Evolutionary conservation across 2,329 filamentous ascomycete species (phyloP), one percentile per base, ranked within the genome.

Genomic region (Colletotrichum chrysophilum): DNA sequence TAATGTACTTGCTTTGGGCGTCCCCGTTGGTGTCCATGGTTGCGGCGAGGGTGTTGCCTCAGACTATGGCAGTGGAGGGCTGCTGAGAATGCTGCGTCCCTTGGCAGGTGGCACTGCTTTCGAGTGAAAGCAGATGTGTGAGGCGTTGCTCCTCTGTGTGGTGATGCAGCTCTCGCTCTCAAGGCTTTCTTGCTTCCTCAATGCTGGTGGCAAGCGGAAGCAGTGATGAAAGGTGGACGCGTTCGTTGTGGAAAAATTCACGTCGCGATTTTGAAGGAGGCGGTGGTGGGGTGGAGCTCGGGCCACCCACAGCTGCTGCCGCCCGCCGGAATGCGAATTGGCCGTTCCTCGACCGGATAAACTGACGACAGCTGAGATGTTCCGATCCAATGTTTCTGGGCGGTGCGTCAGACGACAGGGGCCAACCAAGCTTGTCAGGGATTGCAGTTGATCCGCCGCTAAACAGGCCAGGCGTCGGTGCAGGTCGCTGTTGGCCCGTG

Each of bases 1-100:
- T 96, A 78, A 96, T 90, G 84, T 95, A 96, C 81, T 95, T 92
- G 84, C 90, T 91, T 21, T 78, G 65, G 34, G 74, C 58, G 52
- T 68, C 71, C 38, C 71, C 74, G 60, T 76, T 66, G 56, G 65
- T 24, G 26, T 64, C 74, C 71, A 74, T 74, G 36, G 24, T 38
- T 30, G 10, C 55, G 32, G 32, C 30, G 60, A 38, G 32, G 4
- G 3, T 13, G 13, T 24, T 52, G 43, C 43, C n/a, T 24, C 43
- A 52, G n/a, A 3, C 43, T 52, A 12, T 52, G n/a, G n/a, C 43
- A 21, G n/a, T 52, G n/a, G 6, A 52, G 10, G n/a, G n/a, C 43
- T 48, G n/a, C 43, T 48, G n/a, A 52, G 43, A 52, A 52, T 52
- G 43, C 43, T 21, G 43, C 43, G 43, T 52, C n/a, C 43, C 43